Conservation (phyloP, 371 early-diverging fungal genomes). For the Sporodiniella umbellata region DNA sequence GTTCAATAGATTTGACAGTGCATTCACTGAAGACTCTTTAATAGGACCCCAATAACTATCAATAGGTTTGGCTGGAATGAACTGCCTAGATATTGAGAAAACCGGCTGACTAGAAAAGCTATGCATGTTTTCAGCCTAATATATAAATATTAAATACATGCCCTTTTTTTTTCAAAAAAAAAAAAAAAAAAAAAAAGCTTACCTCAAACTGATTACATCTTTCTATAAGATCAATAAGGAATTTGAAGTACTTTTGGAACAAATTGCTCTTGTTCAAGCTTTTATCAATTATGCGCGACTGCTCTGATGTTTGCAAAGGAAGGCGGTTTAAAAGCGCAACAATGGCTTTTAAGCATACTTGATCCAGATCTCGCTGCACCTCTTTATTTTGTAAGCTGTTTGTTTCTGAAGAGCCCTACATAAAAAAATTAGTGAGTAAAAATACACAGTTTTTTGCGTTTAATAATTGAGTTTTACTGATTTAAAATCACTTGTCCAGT, state of each 20-base stretch:
- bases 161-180: no score
- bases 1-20: slow-evolving; percentile 83
- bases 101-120: background rate
- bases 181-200: background rate
- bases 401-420: slow-evolving; percentile 3
- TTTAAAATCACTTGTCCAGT: slow-evolving; percentile 80
- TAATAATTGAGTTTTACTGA: slow-evolving; percentile 26
- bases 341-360: slow-evolving; percentile 79
- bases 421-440: background rate
- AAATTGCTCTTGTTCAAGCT: slow-evolving; percentile 64
- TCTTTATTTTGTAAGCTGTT: slow-evolving; percentile 39
- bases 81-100: slow-evolving; percentile 7
- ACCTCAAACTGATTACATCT: slow-evolving; percentile 67
- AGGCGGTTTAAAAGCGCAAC: slow-evolving; percentile 72
- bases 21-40: slow-evolving; percentile 79
- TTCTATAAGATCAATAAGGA: slow-evolving; percentile 82
- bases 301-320: slow-evolving; percentile 73
- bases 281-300: slow-evolving; percentile 53
- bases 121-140: background rate
- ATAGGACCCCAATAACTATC: slow-evolving; percentile 53
- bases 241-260: slow-evolving; percentile 81
- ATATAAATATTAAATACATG: no score
- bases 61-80: slow-evolving; percentile 7
- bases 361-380: slow-evolving; percentile 75
- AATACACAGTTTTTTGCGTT: no score